Evolutionary conservation across 345 rosid species (phyloP).

Genomic region (Salix brachista): DNA sequence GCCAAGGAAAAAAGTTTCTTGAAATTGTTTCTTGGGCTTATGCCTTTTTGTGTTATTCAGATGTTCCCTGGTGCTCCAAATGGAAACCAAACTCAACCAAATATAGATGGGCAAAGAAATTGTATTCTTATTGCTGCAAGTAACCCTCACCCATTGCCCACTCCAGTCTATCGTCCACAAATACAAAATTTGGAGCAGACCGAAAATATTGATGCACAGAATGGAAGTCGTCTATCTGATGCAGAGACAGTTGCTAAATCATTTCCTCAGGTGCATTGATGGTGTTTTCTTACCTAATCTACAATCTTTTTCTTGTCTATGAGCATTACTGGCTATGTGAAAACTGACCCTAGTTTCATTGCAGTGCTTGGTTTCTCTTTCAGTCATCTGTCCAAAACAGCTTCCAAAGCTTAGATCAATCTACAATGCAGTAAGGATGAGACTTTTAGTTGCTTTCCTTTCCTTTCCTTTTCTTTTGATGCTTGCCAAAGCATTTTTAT

Average conservation of each 20-base stretch:
- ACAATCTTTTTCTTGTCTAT: slow-evolving; percentile 2
- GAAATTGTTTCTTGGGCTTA: slow-evolving; percentile 4
- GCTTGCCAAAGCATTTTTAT: neutral
- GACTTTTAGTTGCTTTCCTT: neutral
- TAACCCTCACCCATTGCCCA: slow-evolving; percentile 84
- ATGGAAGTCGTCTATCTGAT: slow-evolving; percentile 72
- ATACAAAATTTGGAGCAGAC: slow-evolving; percentile 55
- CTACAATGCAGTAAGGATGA: slow-evolving; percentile 69
- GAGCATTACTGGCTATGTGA: slow-evolving; percentile 6
- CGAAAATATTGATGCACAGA: slow-evolving; percentile 53
- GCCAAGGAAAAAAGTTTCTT: neutral
- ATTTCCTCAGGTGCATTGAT: slow-evolving; percentile 55
- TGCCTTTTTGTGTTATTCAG: slow-evolving; percentile 37
- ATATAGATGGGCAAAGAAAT: slow-evolving; percentile 68
- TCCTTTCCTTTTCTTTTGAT: neutral
- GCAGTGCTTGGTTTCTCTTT: slow-evolving; percentile 80
- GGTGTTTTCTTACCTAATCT: slow-evolving; percentile 9
- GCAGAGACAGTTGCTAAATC: slow-evolving; percentile 82
- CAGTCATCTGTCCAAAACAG: slow-evolving; percentile 87
- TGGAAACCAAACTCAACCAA: slow-evolving; percentile 66
- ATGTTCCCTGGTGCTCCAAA: slow-evolving; percentile 57
- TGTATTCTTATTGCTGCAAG: slow-evolving; percentile 91
- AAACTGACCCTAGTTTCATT: slow-evolving; percentile 29
- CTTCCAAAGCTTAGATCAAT: slow-evolving; percentile 78
- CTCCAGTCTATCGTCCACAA: slow-evolving; percentile 84